Evolutionary conservation across 345 rosid species (phyloP).

Genomic region (Excoecaria cochinchinensis): DNA sequence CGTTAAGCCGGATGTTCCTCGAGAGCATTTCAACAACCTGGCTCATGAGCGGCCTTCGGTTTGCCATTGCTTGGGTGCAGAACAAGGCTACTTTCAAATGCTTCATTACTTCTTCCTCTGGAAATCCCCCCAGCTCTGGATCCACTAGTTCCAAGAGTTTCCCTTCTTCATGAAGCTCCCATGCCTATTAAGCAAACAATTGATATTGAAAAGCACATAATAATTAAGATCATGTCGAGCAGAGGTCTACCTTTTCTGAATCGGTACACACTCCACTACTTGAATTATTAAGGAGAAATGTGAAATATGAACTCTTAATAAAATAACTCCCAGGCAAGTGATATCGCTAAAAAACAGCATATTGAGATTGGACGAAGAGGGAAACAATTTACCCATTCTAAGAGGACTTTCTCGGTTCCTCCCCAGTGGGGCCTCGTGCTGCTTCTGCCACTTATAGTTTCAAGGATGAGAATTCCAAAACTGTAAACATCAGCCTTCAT

Average conservation of each 20-base stretch:
- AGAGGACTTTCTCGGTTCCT: slow-evolving; percentile 42
- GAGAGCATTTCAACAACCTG: slow-evolving; percentile 69
- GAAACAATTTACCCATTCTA: slow-evolving; percentile 50
- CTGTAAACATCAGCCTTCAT: slow-evolving; percentile 76
- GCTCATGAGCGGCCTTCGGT: slow-evolving; percentile 59
- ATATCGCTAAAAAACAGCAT: background rate
- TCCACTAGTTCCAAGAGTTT: slow-evolving; percentile 53
- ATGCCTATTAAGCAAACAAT: slow-evolving; percentile 42
- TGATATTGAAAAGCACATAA: background rate
- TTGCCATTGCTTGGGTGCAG: slow-evolving; percentile 60
- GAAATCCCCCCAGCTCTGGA: slow-evolving; percentile 48
- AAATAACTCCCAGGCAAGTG: background rate
- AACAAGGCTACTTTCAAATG: slow-evolving; percentile 66
- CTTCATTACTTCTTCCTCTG: slow-evolving; percentile 46
- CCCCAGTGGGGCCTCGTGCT: slow-evolving; percentile 47
- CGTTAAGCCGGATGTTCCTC: slow-evolving; percentile 45
- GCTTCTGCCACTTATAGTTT: slow-evolving; percentile 59
- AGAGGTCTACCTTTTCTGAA: no score
- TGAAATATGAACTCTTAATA: background rate
- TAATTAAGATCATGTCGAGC: no score
- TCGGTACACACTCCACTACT: no score
- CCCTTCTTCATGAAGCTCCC: slow-evolving; percentile 58
- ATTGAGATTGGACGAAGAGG: background rate
- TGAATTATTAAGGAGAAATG: background rate
- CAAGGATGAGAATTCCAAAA: slow-evolving; percentile 63